A percentile compares a stretch with the other conserved stretches of the same genome.
Conservation (phyloP, 768 basidiomycete species). For the Naganishia friedmannii region DNA sequence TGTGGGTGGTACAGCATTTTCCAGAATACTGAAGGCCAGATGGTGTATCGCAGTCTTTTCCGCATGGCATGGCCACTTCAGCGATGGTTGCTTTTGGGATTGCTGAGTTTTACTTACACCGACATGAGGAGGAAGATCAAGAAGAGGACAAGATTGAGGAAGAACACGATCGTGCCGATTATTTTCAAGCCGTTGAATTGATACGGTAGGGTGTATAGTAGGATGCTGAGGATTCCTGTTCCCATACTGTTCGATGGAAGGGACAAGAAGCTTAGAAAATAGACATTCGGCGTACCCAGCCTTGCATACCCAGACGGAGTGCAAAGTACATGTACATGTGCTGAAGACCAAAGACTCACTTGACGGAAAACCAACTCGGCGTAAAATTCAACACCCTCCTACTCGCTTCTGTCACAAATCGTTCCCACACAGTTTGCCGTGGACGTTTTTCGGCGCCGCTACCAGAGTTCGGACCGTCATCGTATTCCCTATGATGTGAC, state of each 20-base stretch:
- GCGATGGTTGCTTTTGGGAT: no score
- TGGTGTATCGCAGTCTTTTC: conserved; percentile 40
- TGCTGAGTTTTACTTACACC: conserved; percentile 6
- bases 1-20: conserved; percentile 37
- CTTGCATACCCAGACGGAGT: no score
- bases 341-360: neutral
- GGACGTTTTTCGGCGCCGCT: neutral
- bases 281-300: no score
- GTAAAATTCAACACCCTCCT: conserved; percentile 28
- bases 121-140: conserved; percentile 29
- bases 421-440: neutral
- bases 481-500: neutral
- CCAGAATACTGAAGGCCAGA: conserved; percentile 41
- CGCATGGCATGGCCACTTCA: no score
- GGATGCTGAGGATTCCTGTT: conserved; percentile 48
- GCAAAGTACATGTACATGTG: neutral
- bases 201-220: conserved; percentile 48
- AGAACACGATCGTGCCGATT: conserved; percentile 42
- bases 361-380: conserved; percentile 28
- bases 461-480: no score
- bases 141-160: conserved; percentile 46
- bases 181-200: conserved; percentile 42
- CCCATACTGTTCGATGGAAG: conserved; percentile 37
- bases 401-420: neutral
- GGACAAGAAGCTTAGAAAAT: neutral